These are phyloP conservation scores for Microbotryum intermedium DNA, from an alignment of 1,284 basidiomycete species.

Conservation along the genomic window DNA sequence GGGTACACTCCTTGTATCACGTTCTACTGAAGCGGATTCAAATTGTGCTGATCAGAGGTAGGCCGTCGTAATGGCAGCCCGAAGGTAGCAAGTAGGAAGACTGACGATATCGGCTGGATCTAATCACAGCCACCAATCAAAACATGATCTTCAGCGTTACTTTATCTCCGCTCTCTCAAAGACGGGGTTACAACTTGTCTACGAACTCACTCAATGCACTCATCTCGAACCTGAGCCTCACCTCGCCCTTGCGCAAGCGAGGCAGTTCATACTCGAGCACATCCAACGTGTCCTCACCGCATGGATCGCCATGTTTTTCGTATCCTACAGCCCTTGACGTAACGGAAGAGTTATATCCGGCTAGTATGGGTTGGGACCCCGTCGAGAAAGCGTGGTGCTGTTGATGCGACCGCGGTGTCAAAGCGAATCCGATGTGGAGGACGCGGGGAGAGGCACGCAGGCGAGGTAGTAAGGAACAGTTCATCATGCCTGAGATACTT, in stretches of 20 bases:
- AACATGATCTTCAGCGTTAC: neutral
- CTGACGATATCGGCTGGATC: constrained; percentile 28
- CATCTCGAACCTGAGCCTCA: constrained; percentile 62
- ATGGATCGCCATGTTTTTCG: constrained; percentile 20
- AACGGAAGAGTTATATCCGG: too few relatives aligned
- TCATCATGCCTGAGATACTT: too few relatives aligned
- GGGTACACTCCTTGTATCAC: constrained; percentile 76
- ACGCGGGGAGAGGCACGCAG: too few relatives aligned
- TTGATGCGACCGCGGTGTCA: too few relatives aligned
- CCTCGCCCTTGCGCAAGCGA: constrained; percentile 45
- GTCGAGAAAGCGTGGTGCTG: too few relatives aligned
- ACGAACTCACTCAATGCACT: constrained; percentile 52
- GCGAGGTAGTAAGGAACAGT: too few relatives aligned
- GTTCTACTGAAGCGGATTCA: constrained; percentile 41
- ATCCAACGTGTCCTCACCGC: constrained; percentile 45
- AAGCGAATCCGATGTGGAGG: too few relatives aligned
- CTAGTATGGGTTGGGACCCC: too few relatives aligned
- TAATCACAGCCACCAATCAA: neutral
- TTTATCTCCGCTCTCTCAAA: too few relatives aligned
- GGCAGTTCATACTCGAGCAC: constrained; percentile 50
- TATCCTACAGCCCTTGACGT: neutral
- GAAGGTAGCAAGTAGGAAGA: neutral
- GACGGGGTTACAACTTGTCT: constrained; percentile 11
- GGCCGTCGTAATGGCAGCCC: neutral
- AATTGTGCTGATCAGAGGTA: neutral